A percentile compares a stretch with the other conserved stretches of the same genome.
Evolutionary conservation across 208 protist species (phyloP).

Genomic region (Leishmania turanica): DNA sequence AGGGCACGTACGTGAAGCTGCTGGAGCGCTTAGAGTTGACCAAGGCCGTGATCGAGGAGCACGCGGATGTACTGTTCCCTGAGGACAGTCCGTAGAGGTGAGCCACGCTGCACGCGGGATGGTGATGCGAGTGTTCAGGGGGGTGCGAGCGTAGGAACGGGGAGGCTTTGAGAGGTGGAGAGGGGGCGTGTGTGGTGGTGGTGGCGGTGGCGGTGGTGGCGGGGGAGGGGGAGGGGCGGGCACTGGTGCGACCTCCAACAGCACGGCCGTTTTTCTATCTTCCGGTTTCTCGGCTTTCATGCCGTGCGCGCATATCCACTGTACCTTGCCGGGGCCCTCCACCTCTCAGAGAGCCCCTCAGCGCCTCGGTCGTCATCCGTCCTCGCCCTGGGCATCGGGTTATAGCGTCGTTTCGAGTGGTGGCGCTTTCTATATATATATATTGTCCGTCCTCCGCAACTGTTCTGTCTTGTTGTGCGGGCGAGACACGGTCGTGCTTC

Average conservation of each 20-base stretch:
- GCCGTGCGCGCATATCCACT: not conserved
- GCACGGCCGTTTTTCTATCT: not conserved
- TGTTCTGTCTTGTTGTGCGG: not conserved
- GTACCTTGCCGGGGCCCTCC: not conserved
- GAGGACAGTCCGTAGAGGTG: constrained; percentile 30
- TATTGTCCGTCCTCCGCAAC: not conserved
- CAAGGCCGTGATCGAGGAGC: constrained; percentile 59
- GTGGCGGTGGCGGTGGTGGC: too few species aligned
- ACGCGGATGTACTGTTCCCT: constrained; percentile 59
- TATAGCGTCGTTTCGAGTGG: not conserved
- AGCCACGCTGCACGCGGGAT: not conserved
- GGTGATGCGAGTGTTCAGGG: too few species aligned
- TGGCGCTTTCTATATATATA: not conserved
- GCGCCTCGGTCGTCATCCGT: not conserved
- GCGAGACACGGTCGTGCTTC: not conserved
- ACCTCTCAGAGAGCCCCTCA: not conserved
- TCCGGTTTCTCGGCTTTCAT: not conserved
- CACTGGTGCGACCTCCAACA: not conserved
- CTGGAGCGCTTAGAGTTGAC: constrained; percentile 63
- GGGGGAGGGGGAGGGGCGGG: too few species aligned
- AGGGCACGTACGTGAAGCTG: constrained; percentile 66
- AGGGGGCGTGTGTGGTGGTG: not conserved
- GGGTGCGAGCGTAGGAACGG: not conserved
- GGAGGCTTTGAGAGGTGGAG: not conserved
- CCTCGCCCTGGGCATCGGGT: not conserved